Evolutionary conservation across 768 basidiomycete genomes (phyloP).

Genomic region (Pleurotus eryngii): DNA sequence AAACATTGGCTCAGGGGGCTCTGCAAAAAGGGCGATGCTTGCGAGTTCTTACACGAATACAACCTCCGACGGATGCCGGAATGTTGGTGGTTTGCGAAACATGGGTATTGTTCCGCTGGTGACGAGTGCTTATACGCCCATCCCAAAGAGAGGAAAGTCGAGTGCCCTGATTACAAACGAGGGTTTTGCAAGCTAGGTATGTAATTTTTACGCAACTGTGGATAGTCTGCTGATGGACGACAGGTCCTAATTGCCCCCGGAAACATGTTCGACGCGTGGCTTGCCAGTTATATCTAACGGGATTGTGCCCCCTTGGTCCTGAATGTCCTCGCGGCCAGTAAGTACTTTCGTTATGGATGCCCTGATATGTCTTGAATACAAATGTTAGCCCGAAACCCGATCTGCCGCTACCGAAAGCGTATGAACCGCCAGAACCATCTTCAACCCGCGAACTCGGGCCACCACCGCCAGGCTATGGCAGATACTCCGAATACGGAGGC

Average conservation of each 20-base stretch:
- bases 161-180: constrained; percentile 93
- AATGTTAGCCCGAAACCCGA: constrained; percentile 69
- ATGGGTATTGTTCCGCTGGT: constrained; percentile 95
- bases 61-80: constrained; percentile 97
- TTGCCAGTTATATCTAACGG: constrained; percentile 88
- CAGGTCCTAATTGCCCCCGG: constrained; percentile 84
- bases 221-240: constrained; percentile 4
- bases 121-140: constrained; percentile 97
- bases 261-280: constrained; percentile 91
- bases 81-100: constrained; percentile 98
- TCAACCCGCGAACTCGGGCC: constrained; percentile 81
- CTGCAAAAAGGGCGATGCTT: constrained; percentile 97
- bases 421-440: constrained; percentile 73
- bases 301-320: constrained; percentile 88
- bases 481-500: constrained; percentile 73
- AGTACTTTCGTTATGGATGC: constrained; percentile 21
- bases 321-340: constrained; percentile 90
- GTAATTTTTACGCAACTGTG: constrained; percentile 19
- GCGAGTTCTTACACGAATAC: constrained; percentile 99
- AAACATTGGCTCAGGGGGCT: constrained; percentile 98
- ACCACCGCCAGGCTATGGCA: constrained; percentile 88
- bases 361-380: too few relatives aligned
- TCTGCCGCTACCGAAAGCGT: constrained; percentile 66
- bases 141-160: constrained; percentile 85
- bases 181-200: constrained; percentile 93